Base-by-base conservation (phyloP, 129 eudicot genomes). In the Calendula officinalis region DNA sequence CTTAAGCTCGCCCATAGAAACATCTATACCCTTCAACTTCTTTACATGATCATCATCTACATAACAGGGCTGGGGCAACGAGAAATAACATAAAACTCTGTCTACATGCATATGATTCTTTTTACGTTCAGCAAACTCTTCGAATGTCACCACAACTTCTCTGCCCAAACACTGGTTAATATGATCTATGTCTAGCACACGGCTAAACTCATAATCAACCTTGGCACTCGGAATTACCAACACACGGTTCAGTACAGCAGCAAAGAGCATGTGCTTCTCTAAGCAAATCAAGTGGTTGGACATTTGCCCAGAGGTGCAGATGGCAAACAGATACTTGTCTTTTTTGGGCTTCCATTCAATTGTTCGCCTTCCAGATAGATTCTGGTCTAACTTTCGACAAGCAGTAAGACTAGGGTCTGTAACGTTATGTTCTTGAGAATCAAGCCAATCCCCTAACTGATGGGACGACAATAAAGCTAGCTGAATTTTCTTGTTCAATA, bases 211-310 rank as follows among this genome's bases (percentile, higher is more conserved):
- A 10, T 76, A 88, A 76, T 88, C 99, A 58, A 88, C 86, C 36
- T 88, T 85, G 0, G 89, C 39, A 73, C 96, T 94, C 0, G 99
- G 99, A 66, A 94, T 81, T 37, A 94, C 84, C 56, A 94, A 60
- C 45, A 94, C 49, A 2, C 99, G 80, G 40, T 75, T 56, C 41
- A 94, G 82, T 34, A 85, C 22, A 12, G 97, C 95, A 0, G 97
- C 97, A 49, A 94, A 94, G 59, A 94, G 88, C 92, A 94, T 94
- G 71, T 94, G 99, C 64, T 94, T 94, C 78, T 94, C 99, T 61
- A 94, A 71, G 61, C 97, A 94, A 11, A 94, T 88, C 83, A 94
- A 81, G 66, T 86, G 99, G 66, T 94, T 94, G n/a, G 96, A 88
- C 95, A 88, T 94, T 63, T 94, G 99, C 27, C 99, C 99, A 3